Percentiles rank a stretch among this genome's conserved stretches.
phyloP scores from a whole-genome alignment of 345 rosid species.

The Sonneratia alba region DNA sequence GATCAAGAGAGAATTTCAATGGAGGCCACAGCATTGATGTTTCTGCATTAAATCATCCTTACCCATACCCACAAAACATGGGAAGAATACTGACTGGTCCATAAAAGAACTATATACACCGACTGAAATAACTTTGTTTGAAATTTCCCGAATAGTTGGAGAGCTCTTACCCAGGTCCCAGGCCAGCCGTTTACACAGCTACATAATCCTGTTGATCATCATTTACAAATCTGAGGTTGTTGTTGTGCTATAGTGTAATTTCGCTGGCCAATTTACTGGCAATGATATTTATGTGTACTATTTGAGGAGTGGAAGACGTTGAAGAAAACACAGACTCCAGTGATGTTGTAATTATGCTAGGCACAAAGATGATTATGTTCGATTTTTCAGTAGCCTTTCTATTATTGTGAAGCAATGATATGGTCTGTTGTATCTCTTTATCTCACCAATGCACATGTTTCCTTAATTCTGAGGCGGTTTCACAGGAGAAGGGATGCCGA shows the following conservation, averaged over 20 bases:
- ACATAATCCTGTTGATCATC: background rate
- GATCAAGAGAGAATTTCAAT: slow-evolving; percentile 37
- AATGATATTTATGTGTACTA: background rate
- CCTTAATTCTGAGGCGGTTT: too few relatives aligned
- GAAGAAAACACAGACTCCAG: background rate
- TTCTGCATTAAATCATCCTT: slow-evolving; percentile 44
- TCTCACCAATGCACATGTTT: too few relatives aligned
- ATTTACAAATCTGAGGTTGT: background rate
- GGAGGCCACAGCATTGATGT: slow-evolving; percentile 39
- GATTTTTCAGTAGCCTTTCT: too few relatives aligned
- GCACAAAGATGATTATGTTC: background rate
- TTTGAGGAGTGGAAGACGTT: background rate
- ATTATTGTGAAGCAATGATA: too few relatives aligned
- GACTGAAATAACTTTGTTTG: background rate
- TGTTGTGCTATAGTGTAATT: background rate
- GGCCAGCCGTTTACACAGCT: background rate
- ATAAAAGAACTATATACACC: slow-evolving; percentile 25
- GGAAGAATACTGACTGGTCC: slow-evolving; percentile 73
- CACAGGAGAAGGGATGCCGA: too few relatives aligned
- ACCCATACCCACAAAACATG: slow-evolving; percentile 58
- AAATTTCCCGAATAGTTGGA: background rate
- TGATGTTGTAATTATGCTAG: background rate
- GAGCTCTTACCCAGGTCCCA: background rate
- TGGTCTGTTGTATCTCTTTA: too few relatives aligned
- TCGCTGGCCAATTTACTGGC: background rate